Evolutionary conservation across 169 alveolate genomes (phyloP).

Genomic region (Babesia microti): DNA sequence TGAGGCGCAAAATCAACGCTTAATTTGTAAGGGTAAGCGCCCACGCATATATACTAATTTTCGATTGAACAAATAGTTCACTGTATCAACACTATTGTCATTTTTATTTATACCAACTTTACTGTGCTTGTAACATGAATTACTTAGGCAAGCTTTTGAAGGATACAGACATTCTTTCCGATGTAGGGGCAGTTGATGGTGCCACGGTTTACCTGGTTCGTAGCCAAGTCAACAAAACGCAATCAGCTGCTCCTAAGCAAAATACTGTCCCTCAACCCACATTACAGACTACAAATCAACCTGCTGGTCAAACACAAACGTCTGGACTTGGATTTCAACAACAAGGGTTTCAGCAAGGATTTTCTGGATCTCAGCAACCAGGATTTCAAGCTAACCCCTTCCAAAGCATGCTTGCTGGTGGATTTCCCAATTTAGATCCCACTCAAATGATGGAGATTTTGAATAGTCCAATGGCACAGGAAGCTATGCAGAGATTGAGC

Average conservation of each 20-base stretch:
- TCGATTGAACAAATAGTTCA: neutral
- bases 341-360: constrained; percentile 19
- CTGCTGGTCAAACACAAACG: neutral
- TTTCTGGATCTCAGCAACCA: constrained; percentile 9
- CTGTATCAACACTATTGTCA: neutral
- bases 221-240: constrained; percentile 55
- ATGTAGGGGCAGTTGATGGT: constrained; percentile 69
- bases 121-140: too few relatives aligned
- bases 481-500: constrained; percentile 54
- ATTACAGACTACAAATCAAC: constrained; percentile 2
- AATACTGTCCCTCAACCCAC: neutral
- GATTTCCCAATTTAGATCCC: constrained; percentile 31
- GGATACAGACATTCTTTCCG: constrained; percentile 66
- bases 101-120: neutral
- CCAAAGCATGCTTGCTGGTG: neutral
- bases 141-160: constrained; percentile 70
- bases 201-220: constrained; percentile 79
- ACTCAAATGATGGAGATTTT: constrained; percentile 39
- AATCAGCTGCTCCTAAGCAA: constrained; percentile 18
- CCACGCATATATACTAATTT: neutral
- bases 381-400: neutral
- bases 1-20: constrained; percentile 41
- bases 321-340: constrained; percentile 11
- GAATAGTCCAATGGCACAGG: constrained; percentile 64
- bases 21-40: constrained; percentile 45